Evolutionary conservation across 139 green algal genomes (phyloP), one percentile per base, ranked within the genome.

Genomic region (Tetraselmis chui): DNA sequence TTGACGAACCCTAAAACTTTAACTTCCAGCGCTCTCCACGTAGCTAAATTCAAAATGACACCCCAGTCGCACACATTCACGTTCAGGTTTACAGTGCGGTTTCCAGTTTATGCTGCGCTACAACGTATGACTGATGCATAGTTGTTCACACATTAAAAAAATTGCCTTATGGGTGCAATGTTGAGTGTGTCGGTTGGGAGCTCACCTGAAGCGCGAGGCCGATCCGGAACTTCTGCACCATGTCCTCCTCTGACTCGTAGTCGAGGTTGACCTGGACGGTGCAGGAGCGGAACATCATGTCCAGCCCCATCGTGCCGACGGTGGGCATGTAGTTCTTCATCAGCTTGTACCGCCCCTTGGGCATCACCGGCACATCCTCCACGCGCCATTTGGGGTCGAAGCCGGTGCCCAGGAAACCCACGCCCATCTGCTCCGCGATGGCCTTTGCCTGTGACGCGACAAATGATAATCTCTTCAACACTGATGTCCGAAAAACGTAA

Each of bases 261-360:
- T 99, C 97, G 32, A 99, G 88, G 89, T 99, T 99, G 11, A 99
- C 95, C 92, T 99, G 97, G 29, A 99, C 93, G 26, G 97, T 99
- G 87, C 92, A 98, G 0, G 94, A 98, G 23, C 97, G 88, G 87
- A 99, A 98, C 97, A 99, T 99, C 97, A 99, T 99, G 89, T 99
- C 97, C 59, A 95, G 90, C 0, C 97, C 97, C 79, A 97, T 88
- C 24, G 67, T 92, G 32, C 97, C 97, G 0, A 93, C 89, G 2
- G 85, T 98, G n/a, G 95, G 94, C 95, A 98, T 98, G 92, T 98
- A 98, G 79, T 84, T 79, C 81, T 86, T 92, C 90, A 94, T 94
- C 58, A 93, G 82, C 28, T 83, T 80, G n/a, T 89, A 90, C 45
- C 88, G 59, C 2, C 88, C 89, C 86, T 99, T 99, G 59, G 97